Conservation (phyloP, 1,139 yeast species). For the Protomyces arabidopsidicola region DNA sequence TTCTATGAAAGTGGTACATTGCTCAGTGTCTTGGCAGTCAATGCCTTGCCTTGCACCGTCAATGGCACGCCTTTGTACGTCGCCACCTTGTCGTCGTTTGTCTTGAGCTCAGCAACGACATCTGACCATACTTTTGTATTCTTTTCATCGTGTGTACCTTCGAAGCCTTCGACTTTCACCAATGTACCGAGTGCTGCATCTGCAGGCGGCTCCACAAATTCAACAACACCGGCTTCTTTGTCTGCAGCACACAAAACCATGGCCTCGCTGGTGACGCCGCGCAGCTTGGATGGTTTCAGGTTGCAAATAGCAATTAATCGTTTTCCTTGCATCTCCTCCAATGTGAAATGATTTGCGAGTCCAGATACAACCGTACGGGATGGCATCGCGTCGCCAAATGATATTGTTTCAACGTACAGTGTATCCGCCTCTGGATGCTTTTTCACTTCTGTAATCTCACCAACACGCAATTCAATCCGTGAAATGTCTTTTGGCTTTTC, state of each 20-base stretch:
- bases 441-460: constrained; percentile 91
- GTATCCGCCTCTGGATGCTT: constrained; percentile 98
- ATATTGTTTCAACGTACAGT: constrained; percentile 90
- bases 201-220: constrained; percentile 18
- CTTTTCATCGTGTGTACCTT: constrained; percentile 20
- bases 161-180: constrained; percentile 19
- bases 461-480: constrained; percentile 90
- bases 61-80: constrained; percentile 17
- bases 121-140: constrained; percentile 22
- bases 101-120: constrained; percentile 17
- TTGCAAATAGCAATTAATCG: constrained; percentile 71
- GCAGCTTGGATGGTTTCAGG: constrained; percentile 84
- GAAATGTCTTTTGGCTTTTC: constrained; percentile 50
- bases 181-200: constrained; percentile 12
- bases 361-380: constrained; percentile 99
- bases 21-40: constrained; percentile 5
- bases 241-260: constrained; percentile 54
- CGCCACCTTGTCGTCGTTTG: constrained; percentile 6
- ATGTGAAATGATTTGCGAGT: constrained; percentile 67
- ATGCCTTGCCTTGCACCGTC: constrained; percentile 10
- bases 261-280: constrained; percentile 90
- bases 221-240: constrained; percentile 21
- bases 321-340: constrained; percentile 79
- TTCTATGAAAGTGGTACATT: constrained; percentile 8
- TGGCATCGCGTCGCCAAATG: constrained; percentile 92